phyloP scores from a whole-genome alignment of 352 stramenopile genomes.

The Elongisporangium prolatum region DNA sequence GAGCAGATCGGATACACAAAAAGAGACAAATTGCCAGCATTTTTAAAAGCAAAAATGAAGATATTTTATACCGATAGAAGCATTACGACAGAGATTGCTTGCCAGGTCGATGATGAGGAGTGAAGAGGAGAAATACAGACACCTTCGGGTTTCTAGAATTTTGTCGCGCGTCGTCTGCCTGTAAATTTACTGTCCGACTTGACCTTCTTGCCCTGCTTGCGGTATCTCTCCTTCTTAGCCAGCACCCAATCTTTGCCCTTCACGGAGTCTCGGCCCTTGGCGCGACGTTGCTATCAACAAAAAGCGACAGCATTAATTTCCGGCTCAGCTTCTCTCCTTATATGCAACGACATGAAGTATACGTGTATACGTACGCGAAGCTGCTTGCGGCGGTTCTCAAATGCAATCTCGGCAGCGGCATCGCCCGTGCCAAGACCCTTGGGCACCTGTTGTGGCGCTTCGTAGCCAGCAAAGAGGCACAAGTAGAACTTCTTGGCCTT shows the following conservation, averaged over 20 bases:
- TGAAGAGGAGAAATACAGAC: neutral
- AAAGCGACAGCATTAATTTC: slow-evolving; percentile 1
- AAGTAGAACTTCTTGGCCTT: slow-evolving; percentile 99
- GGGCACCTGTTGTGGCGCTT: slow-evolving; percentile 69
- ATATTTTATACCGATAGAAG: neutral
- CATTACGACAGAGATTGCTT: neutral
- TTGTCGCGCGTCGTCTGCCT: slow-evolving; percentile 91
- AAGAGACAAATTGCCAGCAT: neutral
- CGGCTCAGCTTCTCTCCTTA: neutral
- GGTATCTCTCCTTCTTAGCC: slow-evolving; percentile 97
- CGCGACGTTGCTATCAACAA: slow-evolving; percentile 34
- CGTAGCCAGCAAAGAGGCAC: slow-evolving; percentile 95
- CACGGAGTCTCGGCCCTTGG: slow-evolving; percentile 44
- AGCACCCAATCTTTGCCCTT: slow-evolving; percentile 95
- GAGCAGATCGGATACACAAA: neutral
- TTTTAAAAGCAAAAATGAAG: neutral
- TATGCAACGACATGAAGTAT: neutral
- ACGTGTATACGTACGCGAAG: slow-evolving; percentile 49
- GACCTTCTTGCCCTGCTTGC: slow-evolving; percentile 97
- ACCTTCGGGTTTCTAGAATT: slow-evolving; percentile 82
- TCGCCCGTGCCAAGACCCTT: slow-evolving; percentile 71
- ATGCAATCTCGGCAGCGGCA: slow-evolving; percentile 47
- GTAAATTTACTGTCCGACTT: slow-evolving; percentile 99
- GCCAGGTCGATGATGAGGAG: neutral
- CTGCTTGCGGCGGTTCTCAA: slow-evolving; percentile 56